Percentiles rank a stretch among this genome's conserved stretches.
These are phyloP conservation scores for Colletotrichum spaethianum DNA, from an alignment of 2,329 filamentous ascomycete genomes.

Conservation along the genomic window DNA sequence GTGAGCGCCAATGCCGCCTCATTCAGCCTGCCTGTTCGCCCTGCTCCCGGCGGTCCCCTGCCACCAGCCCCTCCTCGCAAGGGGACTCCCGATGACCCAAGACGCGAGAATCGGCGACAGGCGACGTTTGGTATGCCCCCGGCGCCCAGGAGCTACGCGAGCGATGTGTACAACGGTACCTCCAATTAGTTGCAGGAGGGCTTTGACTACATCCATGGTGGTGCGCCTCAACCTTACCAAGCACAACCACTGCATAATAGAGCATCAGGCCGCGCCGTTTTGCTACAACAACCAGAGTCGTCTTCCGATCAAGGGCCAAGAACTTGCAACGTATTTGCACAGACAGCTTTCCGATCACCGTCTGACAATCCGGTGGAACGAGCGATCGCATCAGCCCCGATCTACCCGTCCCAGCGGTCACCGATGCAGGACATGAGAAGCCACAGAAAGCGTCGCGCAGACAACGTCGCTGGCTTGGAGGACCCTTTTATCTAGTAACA, in stretches of 20 bases:
- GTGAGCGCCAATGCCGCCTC: constrained; percentile 63
- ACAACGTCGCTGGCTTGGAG: constrained; percentile 32
- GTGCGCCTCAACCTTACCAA: constrained; percentile 9
- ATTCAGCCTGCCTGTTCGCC: constrained; percentile 76
- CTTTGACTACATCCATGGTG: constrained; percentile 19
- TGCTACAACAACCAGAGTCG: constrained; percentile 13
- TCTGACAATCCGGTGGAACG: constrained; percentile 18
- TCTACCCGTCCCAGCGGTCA: constrained; percentile 22
- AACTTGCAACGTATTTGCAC: constrained; percentile 18
- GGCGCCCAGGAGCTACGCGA: constrained; percentile 52
- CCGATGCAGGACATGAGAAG: constrained; percentile 5
- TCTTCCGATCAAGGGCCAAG: constrained; percentile 23
- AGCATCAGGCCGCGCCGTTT: constrained; percentile 16
- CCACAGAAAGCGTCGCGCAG: constrained; percentile 2
- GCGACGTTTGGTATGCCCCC: constrained; percentile 66
- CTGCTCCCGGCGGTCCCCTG: constrained; percentile 71
- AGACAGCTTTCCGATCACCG: constrained; percentile 28
- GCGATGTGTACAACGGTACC: constrained; percentile 42
- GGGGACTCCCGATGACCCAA: constrained; percentile 67
- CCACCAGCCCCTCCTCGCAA: constrained; percentile 74
- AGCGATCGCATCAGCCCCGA: constrained; percentile 30
- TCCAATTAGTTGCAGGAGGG: constrained; percentile 39
- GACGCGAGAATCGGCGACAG: constrained; percentile 67
- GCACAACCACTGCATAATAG: constrained; percentile 14
- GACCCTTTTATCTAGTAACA: constrained; percentile 35